These are phyloP conservation scores for Myxozyma udenii DNA, from an alignment of 805 yeast genomes.

Conservation along the genomic window DNA sequence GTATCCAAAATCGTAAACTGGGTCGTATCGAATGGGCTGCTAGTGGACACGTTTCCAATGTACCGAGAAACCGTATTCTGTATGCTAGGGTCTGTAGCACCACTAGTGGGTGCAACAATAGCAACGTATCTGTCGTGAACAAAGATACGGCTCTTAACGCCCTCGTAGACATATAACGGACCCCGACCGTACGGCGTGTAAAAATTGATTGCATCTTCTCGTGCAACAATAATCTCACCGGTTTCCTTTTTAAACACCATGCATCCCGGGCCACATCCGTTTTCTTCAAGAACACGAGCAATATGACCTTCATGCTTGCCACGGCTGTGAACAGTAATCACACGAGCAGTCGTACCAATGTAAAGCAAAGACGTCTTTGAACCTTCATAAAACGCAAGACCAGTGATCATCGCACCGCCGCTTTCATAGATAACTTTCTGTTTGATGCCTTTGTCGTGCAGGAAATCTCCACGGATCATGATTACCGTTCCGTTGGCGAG, in stretches of 20 bases:
- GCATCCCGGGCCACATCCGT: constrained; percentile 50
- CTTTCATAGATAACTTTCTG: constrained; percentile 76
- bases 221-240: constrained; percentile 60
- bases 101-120: constrained; percentile 48
- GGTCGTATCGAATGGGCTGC: constrained; percentile 42
- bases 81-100: constrained; percentile 24
- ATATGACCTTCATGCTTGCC: constrained; percentile 75
- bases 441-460: constrained; percentile 85
- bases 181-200: constrained; percentile 57
- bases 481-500: constrained; percentile 81
- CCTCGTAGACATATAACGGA: constrained; percentile 51
- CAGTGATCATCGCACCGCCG: constrained; percentile 71
- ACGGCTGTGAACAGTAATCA: constrained; percentile 68
- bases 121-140: constrained; percentile 57
- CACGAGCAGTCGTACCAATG: constrained; percentile 70
- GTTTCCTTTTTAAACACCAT: constrained; percentile 39
- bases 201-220: constrained; percentile 59
- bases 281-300: constrained; percentile 45
- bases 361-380: constrained; percentile 53
- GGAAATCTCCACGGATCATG: constrained; percentile 78
- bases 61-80: constrained; percentile 27
- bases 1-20: constrained; percentile 67
- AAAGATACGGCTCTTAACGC: constrained; percentile 53
- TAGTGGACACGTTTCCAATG: constrained; percentile 36
- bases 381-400: constrained; percentile 53